Base-by-base conservation (phyloP, 257 asterid species). In the Plantago ovata region DNA sequence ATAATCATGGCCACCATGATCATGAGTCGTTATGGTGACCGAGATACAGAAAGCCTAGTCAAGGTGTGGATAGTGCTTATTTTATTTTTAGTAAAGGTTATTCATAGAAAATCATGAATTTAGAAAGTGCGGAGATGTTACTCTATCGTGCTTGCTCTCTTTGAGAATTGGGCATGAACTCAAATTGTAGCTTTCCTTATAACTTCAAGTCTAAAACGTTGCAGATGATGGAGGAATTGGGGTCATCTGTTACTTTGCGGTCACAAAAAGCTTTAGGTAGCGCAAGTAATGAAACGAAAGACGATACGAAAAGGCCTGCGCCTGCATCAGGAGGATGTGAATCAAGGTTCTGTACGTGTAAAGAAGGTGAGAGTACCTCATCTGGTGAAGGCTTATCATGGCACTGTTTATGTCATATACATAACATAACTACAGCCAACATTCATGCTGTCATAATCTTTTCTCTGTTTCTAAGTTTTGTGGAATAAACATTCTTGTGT, bases 1-100 rank as follows among this genome's bases (percentile, higher is more conserved):
- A 83, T 15, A 86, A 82, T 43, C 92, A 84, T 59, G 96, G 97
- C 44, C 97, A 84, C 77, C 99, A 89, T 56, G 92, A 89, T 9
- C 97, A 93, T 38, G 99, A 93, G 73, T 76, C 99, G 9, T 93
- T 89, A 93, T 79, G 99, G 99, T 1, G 97, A 93, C 74, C 87
- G 97, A 56, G 97, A 93, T 74, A 86, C 95, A 12, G 89, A 86
- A 14, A 86, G 71, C 77, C 81, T 93, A 38, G 87, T 89, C 65
- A 79, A 75, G 94, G 99, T 93, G 76, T 77, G 88, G 68, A 59
- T 60, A 41, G 40, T 40, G 47, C 47, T 49, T 67, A 23, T 19
- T 42, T 3, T 28, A 28, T 28, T 47, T 55, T 38, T 49, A 42
- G n/a, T n/a, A n/a, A n/a, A 49, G 6, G 44, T 54, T 53, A 43